These are phyloP conservation scores for Pseudocercospora fijiensis DNA, from an alignment of 2,329 filamentous ascomycete genomes.

Conservation along the genomic window DNA sequence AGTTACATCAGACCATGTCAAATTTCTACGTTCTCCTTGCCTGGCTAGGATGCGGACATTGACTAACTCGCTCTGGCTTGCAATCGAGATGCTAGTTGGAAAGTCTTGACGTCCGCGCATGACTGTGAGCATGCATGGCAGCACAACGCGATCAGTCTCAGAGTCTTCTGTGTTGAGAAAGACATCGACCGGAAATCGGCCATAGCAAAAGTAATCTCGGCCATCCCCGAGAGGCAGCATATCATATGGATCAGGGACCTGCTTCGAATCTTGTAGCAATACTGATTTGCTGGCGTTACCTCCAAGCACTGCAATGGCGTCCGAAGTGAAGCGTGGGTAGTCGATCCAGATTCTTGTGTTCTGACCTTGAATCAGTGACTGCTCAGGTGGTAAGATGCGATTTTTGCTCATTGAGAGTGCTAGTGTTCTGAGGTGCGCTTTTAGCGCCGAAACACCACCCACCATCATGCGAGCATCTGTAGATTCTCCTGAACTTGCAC, in stretches of 20 bases:
- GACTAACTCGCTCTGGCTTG: constrained; percentile 75
- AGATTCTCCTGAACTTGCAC: constrained; percentile 7
- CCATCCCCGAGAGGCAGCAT: constrained; percentile 77
- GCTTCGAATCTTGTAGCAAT: constrained; percentile 17
- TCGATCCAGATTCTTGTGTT: constrained; percentile 80
- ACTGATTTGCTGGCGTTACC: constrained; percentile 45
- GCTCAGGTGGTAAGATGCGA: constrained; percentile 65
- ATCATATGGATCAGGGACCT: constrained; percentile 54
- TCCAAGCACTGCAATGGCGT: constrained; percentile 68
- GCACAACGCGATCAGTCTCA: constrained; percentile 64
- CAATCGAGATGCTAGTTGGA: constrained; percentile 69
- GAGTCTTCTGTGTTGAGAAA: constrained; percentile 71
- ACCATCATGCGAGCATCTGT: constrained; percentile 10
- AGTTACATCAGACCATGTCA: constrained; percentile 76
- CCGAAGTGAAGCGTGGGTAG: constrained; percentile 71
- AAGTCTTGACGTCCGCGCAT: constrained; percentile 68
- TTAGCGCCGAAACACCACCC: constrained; percentile 17
- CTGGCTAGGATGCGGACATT: constrained; percentile 67
- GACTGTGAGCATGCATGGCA: constrained; percentile 75
- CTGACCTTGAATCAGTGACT: constrained; percentile 70
- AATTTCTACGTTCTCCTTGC: constrained; percentile 55
- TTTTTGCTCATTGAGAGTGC: constrained; percentile 79
- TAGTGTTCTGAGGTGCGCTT: constrained; percentile 62
- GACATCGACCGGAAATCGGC: constrained; percentile 71
- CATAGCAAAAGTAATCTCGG: constrained; percentile 71